Evolutionary conservation across 306 rosid species (phyloP).

Genomic region (Fragaria vesca): DNA sequence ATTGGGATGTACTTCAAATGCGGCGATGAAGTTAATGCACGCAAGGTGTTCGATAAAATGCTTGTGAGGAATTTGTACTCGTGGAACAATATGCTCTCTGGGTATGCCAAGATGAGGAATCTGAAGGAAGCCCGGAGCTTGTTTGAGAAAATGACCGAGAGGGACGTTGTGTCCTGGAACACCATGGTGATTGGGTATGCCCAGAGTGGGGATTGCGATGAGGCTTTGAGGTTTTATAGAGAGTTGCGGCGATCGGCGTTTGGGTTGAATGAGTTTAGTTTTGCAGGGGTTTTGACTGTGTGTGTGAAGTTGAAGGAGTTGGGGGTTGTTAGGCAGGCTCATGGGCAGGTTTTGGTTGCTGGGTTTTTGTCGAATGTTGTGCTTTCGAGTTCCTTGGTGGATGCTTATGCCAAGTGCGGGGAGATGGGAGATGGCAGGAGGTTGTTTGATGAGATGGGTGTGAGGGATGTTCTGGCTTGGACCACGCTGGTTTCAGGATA

Average conservation of each 20-base stretch:
- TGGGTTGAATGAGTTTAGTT: slow-evolving; percentile 70
- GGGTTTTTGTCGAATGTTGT: slow-evolving; percentile 70
- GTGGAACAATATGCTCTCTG: slow-evolving; percentile 86
- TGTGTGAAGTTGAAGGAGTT: slow-evolving; percentile 58
- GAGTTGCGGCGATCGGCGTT: slow-evolving; percentile 50
- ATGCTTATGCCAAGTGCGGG: slow-evolving; percentile 77
- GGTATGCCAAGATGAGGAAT: slow-evolving; percentile 67
- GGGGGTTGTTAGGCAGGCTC: slow-evolving; percentile 67
- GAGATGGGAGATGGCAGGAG: slow-evolving; percentile 57
- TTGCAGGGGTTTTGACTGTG: slow-evolving; percentile 68
- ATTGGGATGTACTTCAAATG: slow-evolving; percentile 61
- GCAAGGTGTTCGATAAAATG: slow-evolving; percentile 81
- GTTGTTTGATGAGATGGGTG: slow-evolving; percentile 55
- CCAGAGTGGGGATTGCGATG: slow-evolving; percentile 40
- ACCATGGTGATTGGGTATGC: slow-evolving; percentile 73
- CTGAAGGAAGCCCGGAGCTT: slow-evolving; percentile 50
- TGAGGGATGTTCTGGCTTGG: slow-evolving; percentile 72
- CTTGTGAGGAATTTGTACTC: slow-evolving; percentile 64
- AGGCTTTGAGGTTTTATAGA: slow-evolving; percentile 61
- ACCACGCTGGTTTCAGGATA: slow-evolving; percentile 70
- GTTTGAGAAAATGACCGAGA: slow-evolving; percentile 62
- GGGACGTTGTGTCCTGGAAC: slow-evolving; percentile 80
- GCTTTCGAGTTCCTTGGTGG: slow-evolving; percentile 63
- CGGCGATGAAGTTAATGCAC: slow-evolving; percentile 52
- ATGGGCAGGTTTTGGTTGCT: slow-evolving; percentile 69